Base-by-base conservation (phyloP, 2,329 filamentous ascomycete species). In the Cladosporium sp. region DNA sequence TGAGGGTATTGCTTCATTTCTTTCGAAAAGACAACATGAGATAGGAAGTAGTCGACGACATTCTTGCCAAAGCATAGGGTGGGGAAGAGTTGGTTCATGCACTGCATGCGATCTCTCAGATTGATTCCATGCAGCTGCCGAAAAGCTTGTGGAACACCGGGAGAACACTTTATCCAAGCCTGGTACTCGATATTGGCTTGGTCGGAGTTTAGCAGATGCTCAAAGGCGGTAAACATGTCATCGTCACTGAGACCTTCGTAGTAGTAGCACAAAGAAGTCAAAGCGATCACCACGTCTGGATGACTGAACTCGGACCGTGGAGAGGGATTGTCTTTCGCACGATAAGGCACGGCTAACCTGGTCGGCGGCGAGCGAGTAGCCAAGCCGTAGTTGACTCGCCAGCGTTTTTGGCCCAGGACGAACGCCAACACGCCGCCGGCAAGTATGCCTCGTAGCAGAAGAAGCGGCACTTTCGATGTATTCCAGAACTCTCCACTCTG, bases 211-310 rank as follows among this genome's bases (percentile, higher is more conserved):
- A 60, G 46, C 1, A 67, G 46, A 40, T 62, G 56, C 1, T 35
- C 43, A 4, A 68, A 52, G 1, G 61, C 54, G 2, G 53, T 46
- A 0, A 84, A 68, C 46, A 85, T 81, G 0, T 59, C 42, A 3
- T 59, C 59, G 2, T 72, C 55, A 1, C 51, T 74, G 0, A 86
- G 64, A 0, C 83, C 84, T 1, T 72, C 65, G 46, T 87, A 85
- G 59, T 89, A 89, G 59, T 85, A 87, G 0, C 78, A 75, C 0
- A 90, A 67, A 10, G 79, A 83, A 0, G 85, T 89, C 1, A 89
- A 70, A 0, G 82, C 33, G 2, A 89, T 83, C 0, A 80, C 75
- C 0, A 86, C 82, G 58, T 89, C 79, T 0, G 84, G 83, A 57
- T 89, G 84, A 0, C 82, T 81, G 61, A 79, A 89, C 58, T 89